These are phyloP conservation scores for Acanthamoeba triangularis DNA, from an alignment of 208 protist species.

Conservation along the genomic window DNA sequence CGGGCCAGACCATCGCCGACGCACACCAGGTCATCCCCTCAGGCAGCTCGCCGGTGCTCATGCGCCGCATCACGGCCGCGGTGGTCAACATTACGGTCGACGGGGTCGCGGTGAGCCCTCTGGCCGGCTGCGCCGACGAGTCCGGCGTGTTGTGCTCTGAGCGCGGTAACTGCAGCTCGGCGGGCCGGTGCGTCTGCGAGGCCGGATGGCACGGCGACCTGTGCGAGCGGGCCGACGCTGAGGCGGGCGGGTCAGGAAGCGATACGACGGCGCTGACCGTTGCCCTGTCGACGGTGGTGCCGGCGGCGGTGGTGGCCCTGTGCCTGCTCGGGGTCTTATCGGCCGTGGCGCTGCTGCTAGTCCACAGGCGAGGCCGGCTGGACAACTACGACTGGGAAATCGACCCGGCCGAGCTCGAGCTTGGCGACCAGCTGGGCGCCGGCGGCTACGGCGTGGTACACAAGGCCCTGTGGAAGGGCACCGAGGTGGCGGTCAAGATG, in stretches of 20 bases:
- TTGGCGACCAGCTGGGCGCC: not conserved
- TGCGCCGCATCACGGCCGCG: not conserved
- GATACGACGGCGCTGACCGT: not conserved
- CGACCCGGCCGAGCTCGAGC: conserved; percentile 63
- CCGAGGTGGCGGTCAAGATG: conserved; percentile 21
- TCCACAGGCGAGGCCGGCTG: not conserved
- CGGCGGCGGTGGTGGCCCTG: not conserved
- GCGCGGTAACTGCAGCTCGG: not conserved
- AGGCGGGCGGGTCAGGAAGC: not conserved
- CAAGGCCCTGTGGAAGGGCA: conserved; percentile 53
- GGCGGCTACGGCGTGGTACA: conserved; percentile 46
- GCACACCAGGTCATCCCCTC: not conserved
- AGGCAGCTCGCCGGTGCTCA: not conserved
- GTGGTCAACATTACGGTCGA: not conserved
- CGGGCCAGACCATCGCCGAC: not conserved
- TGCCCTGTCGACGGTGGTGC: not conserved
- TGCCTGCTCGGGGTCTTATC: not conserved
- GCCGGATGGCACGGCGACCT: not conserved
- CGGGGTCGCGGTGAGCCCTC: not conserved
- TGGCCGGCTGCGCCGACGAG: not conserved
- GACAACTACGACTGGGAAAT: conserved; percentile 48
- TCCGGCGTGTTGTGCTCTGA: not conserved
- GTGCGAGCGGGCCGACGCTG: not conserved
- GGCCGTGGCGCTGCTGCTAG: not conserved
- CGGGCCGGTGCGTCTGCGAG: not conserved